Evolutionary conservation across 257 asterid species (phyloP).

Genomic region (Thymus quinquecostatus): DNA sequence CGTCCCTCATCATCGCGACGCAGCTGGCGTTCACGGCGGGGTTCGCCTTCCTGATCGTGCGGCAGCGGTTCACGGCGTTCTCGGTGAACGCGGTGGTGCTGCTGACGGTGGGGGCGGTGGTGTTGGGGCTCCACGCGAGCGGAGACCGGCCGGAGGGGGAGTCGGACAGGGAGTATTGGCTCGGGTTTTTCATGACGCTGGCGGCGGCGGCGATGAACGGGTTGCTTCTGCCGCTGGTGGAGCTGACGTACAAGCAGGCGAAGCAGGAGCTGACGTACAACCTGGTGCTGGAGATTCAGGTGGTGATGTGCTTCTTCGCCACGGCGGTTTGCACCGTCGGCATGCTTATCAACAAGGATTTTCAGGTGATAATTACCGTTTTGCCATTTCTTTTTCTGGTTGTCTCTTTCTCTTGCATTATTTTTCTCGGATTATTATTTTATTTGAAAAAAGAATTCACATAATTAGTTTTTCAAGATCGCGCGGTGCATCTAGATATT

Average conservation of each 20-base stretch:
- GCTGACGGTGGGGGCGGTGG: too few species aligned
- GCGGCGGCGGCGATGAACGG: slow-evolving; percentile 53
- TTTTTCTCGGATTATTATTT: too few species aligned
- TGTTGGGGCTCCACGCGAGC: slow-evolving; percentile 29
- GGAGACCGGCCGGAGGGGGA: slow-evolving; percentile 52
- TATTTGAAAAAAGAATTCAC: too few species aligned
- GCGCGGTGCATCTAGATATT: too few species aligned
- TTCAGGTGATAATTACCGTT: too few species aligned
- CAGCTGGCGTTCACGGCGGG: too few species aligned
- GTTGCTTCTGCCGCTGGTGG: slow-evolving; percentile 37
- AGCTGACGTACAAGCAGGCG: slow-evolving; percentile 36
- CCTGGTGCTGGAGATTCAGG: slow-evolving; percentile 40
- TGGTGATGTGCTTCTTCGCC: slow-evolving; percentile 41
- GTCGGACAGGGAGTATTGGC: slow-evolving; percentile 30
- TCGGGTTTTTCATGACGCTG: slow-evolving; percentile 47
- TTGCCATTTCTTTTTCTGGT: too few species aligned
- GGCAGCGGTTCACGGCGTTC: too few species aligned
- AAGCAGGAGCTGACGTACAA: background rate
- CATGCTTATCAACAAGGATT: slow-evolving; percentile 25
- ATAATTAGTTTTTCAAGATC: too few species aligned
- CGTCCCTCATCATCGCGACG: slow-evolving; percentile 35
- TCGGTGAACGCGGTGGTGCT: too few species aligned
- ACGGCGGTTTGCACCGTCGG: slow-evolving; percentile 43
- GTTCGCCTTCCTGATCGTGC: too few species aligned
- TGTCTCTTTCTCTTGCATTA: too few species aligned